phyloP scores from a whole-genome alignment of 148 eudicot genomes.

The Linanthus parryae region DNA sequence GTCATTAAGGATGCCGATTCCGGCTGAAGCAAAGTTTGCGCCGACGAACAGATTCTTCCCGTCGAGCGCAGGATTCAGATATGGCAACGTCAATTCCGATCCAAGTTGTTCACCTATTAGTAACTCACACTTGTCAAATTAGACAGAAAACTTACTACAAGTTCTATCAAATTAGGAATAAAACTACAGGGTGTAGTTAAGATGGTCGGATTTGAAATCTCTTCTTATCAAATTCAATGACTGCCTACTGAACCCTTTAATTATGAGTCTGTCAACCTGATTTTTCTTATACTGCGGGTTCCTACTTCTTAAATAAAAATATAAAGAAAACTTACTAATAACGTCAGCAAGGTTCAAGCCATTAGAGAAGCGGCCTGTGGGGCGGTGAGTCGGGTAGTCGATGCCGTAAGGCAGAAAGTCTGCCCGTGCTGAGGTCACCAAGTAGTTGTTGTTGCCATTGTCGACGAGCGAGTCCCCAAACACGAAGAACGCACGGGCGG shows the following conservation, averaged over 20 bases:
- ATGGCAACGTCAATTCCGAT: conserved; percentile 42
- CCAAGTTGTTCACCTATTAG: conserved; percentile 48
- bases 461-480: conserved; percentile 81
- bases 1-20: conserved; percentile 67
- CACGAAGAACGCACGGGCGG: conserved; percentile 64
- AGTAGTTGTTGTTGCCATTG: conserved; percentile 72
- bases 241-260: too few species aligned
- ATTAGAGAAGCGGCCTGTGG: conserved; percentile 78
- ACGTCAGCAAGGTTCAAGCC: conserved; percentile 61
- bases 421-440: conserved; percentile 62
- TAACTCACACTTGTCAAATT: too few species aligned
- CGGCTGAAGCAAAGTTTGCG: conserved; percentile 78
- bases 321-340: conserved; percentile 33
- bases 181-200: too few species aligned
- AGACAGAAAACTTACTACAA: too few species aligned
- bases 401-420: conserved; percentile 71
- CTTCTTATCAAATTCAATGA: too few species aligned
- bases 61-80: conserved; percentile 38
- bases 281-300: too few species aligned
- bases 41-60: conserved; percentile 57
- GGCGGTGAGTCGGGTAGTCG: conserved; percentile 52
- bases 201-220: too few species aligned
- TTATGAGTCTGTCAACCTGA: too few species aligned
- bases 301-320: background rate
- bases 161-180: too few species aligned